Percentiles rank a stretch among this genome's conserved stretches.
Conservation (phyloP, 192 early-diverging fungal species). For the Mycoemilia scoparia region DNA sequence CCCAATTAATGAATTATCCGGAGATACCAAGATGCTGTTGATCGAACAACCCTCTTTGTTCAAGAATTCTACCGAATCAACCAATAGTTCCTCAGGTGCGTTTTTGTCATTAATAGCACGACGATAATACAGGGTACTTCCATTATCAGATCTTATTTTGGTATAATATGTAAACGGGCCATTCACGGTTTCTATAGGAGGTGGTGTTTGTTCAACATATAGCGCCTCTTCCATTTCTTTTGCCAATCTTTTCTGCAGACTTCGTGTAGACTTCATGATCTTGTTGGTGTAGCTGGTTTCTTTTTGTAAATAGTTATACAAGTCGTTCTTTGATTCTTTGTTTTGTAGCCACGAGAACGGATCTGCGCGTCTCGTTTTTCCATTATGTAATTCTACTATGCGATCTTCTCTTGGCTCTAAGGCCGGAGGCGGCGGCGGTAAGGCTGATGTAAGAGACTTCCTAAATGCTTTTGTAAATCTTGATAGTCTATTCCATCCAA, state of each 20-base stretch:
- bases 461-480: too few relatives aligned
- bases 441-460: too few relatives aligned
- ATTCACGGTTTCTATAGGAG: conserved; percentile 18
- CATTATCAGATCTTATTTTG: conserved; percentile 1
- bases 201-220: conserved; percentile 14
- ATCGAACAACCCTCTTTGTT: conserved; percentile 5
- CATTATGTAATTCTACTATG: conserved; percentile 10
- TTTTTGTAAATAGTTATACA: conserved; percentile 8
- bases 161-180: conserved; percentile 17
- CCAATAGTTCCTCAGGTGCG: conserved; percentile 8
- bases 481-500: too few relatives aligned
- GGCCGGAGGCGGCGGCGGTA: too few relatives aligned
- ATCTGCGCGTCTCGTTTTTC: conserved; percentile 9
- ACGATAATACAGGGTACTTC: conserved; percentile 13
- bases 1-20: conserved; percentile 12
- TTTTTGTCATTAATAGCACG: background rate
- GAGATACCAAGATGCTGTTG: conserved; percentile 17
- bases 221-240: conserved; percentile 17
- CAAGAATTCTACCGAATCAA: conserved; percentile 8
- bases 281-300: conserved; percentile 15
- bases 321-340: conserved; percentile 3
- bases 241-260: conserved; percentile 11
- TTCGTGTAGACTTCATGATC: conserved; percentile 3
- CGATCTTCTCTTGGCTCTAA: too few relatives aligned
- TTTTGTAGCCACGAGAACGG: conserved; percentile 26